Percentiles rank a stretch among this genome's conserved stretches.
phyloP scores from a whole-genome alignment of 768 basidiomycete species.

The Boletales sp. region DNA sequence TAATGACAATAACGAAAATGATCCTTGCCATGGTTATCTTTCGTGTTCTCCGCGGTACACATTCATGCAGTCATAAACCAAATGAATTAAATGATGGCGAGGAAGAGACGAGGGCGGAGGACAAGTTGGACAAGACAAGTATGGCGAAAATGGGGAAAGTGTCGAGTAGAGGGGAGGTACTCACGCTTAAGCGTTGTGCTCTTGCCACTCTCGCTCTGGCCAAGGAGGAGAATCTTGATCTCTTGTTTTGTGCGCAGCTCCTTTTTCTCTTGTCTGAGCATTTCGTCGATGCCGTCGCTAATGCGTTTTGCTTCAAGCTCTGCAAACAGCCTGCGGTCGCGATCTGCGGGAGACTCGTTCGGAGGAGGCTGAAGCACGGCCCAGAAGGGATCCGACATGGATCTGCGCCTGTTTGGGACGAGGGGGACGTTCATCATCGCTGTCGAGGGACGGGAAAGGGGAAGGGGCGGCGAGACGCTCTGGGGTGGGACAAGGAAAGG shows the following conservation, averaged over 20 bases:
- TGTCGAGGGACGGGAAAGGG: slow-evolving; percentile 3
- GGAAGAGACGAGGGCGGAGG: not conserved
- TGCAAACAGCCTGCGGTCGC: slow-evolving; percentile 58
- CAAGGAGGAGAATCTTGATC: slow-evolving; percentile 75
- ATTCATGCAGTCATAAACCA: not conserved
- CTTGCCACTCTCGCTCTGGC: slow-evolving; percentile 89
- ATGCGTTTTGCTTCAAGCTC: slow-evolving; percentile 71
- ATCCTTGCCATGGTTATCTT: too few species aligned
- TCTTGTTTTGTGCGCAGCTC: slow-evolving; percentile 61
- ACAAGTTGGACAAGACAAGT: not conserved
- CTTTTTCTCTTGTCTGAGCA: slow-evolving; percentile 62
- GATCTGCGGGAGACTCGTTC: slow-evolving; percentile 66
- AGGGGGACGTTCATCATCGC: slow-evolving; percentile 25
- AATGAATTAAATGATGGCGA: not conserved
- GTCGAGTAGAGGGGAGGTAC: slow-evolving; percentile 29
- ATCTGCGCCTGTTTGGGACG: slow-evolving; percentile 38
- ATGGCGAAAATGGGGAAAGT: slow-evolving; percentile 6
- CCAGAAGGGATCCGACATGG: slow-evolving; percentile 67
- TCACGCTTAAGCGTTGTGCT: slow-evolving; percentile 86
- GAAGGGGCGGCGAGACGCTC: slow-evolving; percentile 15
- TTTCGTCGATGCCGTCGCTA: slow-evolving; percentile 77
- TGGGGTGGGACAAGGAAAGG: slow-evolving; percentile 15
- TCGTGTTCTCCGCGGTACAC: too few species aligned
- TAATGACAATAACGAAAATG: slow-evolving; percentile 4
- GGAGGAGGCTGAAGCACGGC: slow-evolving; percentile 65